phyloP scores from a whole-genome alignment of 1,284 basidiomycete genomes.

The Irpex sp. region DNA sequence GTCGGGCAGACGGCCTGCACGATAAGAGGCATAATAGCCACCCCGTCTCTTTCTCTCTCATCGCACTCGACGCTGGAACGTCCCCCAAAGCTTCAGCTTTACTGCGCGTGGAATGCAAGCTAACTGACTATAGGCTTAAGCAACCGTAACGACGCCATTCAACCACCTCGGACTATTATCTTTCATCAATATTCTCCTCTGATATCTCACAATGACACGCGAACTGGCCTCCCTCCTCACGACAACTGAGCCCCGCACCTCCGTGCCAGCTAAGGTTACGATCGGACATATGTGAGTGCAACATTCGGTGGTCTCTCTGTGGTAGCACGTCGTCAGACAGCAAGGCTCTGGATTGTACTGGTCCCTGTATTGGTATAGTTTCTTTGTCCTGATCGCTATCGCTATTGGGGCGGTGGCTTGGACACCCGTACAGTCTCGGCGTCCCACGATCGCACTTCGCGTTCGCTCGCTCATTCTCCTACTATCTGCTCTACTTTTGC shows the following conservation, averaged over 20 bases:
- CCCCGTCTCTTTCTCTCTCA: not conserved
- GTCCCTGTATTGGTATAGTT: not conserved
- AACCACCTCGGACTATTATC: not conserved
- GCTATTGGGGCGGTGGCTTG: not conserved
- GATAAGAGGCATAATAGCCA: not conserved
- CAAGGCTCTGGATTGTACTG: no score
- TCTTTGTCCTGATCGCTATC: not conserved
- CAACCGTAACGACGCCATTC: not conserved
- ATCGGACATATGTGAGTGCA: conserved; percentile 72
- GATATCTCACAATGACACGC: conserved; percentile 22
- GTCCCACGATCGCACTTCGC: not conserved
- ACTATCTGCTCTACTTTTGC: not conserved
- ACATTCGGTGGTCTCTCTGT: not conserved
- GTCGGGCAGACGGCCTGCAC: not conserved
- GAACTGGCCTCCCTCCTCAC: conserved; percentile 23
- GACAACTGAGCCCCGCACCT: conserved; percentile 20
- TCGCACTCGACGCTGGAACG: not conserved
- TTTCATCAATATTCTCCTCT: not conserved
- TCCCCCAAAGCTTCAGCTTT: not conserved
- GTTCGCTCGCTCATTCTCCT: not conserved
- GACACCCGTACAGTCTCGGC: not conserved
- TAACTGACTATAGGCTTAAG: not conserved
- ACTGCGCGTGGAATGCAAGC: not conserved
- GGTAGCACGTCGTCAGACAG: no score
- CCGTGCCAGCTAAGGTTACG: conserved; percentile 45